phyloP scores from a whole-genome alignment of 768 basidiomycete genomes.

The Galerina marginata region DNA sequence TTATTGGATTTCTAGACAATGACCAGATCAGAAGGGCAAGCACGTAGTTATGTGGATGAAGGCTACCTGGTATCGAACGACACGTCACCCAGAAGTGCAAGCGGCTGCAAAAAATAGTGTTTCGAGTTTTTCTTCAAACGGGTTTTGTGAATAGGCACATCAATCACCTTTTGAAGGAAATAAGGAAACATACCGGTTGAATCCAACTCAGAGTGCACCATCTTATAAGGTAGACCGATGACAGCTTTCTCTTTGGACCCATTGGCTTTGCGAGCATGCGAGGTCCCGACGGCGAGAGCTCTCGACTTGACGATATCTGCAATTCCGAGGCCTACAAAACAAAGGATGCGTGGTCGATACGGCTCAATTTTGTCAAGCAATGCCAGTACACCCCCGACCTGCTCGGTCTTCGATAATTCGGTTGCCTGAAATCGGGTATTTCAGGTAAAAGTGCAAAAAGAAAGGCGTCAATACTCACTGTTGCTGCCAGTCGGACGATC shows the following conservation, averaged over 20 bases:
- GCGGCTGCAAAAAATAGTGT: conserved; percentile 80
- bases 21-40: neutral
- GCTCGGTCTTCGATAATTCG: conserved; percentile 60
- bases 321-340: conserved; percentile 81
- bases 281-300: conserved; percentile 18
- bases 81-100: conserved; percentile 71
- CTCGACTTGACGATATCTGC: conserved; percentile 40
- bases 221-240: conserved; percentile 55
- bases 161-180: neutral
- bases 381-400: conserved; percentile 54
- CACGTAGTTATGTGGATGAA: neutral
- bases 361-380: conserved; percentile 64
- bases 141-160: neutral
- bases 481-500: conserved; percentile 61
- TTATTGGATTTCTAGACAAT: conserved; percentile 48
- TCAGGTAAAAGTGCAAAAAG: neutral
- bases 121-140: conserved; percentile 35
- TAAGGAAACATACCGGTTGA: conserved; percentile 8
- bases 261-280: neutral
- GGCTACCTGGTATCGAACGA: conserved; percentile 72
- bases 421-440: conserved; percentile 42
- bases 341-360: conserved; percentile 68
- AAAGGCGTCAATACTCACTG: conserved; percentile 42
- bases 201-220: conserved; percentile 40
- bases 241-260: conserved; percentile 21